Base-by-base conservation (phyloP, 2,329 filamentous ascomycete species). In the Dryadomyces sulphureus region DNA sequence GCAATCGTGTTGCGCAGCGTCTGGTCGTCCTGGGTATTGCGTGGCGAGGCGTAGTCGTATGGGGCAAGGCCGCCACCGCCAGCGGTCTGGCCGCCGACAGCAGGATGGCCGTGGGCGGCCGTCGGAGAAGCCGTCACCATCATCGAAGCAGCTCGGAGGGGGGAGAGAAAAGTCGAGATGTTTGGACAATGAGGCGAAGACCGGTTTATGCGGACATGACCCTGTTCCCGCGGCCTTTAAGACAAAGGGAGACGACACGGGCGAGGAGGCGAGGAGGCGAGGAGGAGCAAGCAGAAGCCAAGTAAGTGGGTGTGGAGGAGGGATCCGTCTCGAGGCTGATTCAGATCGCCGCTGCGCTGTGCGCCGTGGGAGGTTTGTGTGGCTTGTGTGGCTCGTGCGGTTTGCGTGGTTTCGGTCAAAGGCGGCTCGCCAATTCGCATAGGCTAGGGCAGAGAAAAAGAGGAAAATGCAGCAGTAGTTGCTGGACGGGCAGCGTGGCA, bases 1-100 rank as follows among this genome's bases (percentile, higher is more conserved):
- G 61, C 58, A 19, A 60, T 43, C 2, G 64, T 64, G 49, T 65
- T 65, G 45, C 59, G 57, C 34, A 60, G 38, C 4, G 62, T 62
- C 45, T 60, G 57, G 45, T 61, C 54, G 49, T 63, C 58, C 6
- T 59, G 45, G 46, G 41, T 44, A 38, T 9, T 19, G 42, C 9
- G 42, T 25, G n/a, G 34, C 3, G 2, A 25, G 34, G 5, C 7
- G 7, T 19, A 3, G n/a, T 40, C 52, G 54, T 38, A 52, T 14
- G 27, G 27, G 52, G 25, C 60, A 53, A 43, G 54, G 41, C 48
- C 55, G 56, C 14, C 20, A 16, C 34, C 19, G 41, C 41, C 24
- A 42, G 54, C 45, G 17, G 59, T 60, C 50, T 62, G 60, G 48
- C 53, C 53, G 35, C 48, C 53, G 32, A 32, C 27, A 7, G 27